Base-by-base conservation (phyloP, 441 rosid genomes). In the Omphalea diandra region DNA sequence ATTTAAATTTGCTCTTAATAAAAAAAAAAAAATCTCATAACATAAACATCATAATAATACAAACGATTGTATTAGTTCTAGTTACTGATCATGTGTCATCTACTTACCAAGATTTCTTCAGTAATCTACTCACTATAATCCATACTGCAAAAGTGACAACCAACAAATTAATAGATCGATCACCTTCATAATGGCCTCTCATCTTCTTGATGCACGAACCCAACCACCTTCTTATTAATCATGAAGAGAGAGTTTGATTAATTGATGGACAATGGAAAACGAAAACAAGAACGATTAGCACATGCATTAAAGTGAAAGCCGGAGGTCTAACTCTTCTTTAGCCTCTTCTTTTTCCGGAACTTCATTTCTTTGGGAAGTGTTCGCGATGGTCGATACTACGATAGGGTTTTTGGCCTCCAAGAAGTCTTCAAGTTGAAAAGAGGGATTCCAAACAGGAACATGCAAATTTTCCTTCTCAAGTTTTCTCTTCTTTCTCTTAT, bases 391-490 rank as follows among this genome's bases (percentile, higher is more conserved):
- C 10, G 31, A 20, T 3, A 8, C 56, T 24, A 5, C 27, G 5
- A 29, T 8, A 60, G n/a, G 66, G 52, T 18, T 63, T 20, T 38
- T 64, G 26, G 40, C 0, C 43, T 22, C 71, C 35, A 76, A 7
- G 58, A 83, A 83, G 58, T 80, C 81, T 68, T 83, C 83, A 40
- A 22, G 71, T 50, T 50, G 78, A 73, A 78, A 83, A 29, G 78
- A 43, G 1, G 82, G 84, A 58, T 71, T 71, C 82, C 83, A 76
- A 26, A 17, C 78, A 36, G 57, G 43, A 67, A 67, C 58, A 1
- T 43, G 32, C 62, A 31, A 3, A 12, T 20, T 40, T 5, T 52
- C 69, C 35, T 69, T 67, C 5, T 58, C 71, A 4, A 41, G 35
- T 40, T 50, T 73, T 38, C 24, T 69, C 52, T 65, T 73, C 10